Conservation (phyloP, 2,329 filamentous ascomycete species). For the Lasiodiplodia sp. region DNA sequence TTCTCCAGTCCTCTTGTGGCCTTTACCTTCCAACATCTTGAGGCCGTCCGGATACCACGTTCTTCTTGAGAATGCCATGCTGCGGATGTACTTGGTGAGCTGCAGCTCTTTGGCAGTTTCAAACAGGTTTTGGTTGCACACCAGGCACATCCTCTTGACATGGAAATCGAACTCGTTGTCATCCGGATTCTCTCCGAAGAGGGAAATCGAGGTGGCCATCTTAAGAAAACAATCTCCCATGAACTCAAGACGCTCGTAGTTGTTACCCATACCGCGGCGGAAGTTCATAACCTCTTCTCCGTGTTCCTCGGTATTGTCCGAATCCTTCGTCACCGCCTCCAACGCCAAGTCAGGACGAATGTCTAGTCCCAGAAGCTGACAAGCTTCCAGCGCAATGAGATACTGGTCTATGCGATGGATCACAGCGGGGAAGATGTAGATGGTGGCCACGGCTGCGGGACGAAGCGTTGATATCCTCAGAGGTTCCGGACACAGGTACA, state of each 20-base stretch:
- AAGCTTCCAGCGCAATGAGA: constrained; percentile 80
- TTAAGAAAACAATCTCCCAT: constrained; percentile 94
- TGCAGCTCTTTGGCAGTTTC: constrained; percentile 73
- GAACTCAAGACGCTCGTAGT: constrained; percentile 94
- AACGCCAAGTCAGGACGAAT: constrained; percentile 75
- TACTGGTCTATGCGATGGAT: constrained; percentile 84
- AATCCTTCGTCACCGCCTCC: constrained; percentile 92
- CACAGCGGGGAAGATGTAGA: constrained; percentile 80
- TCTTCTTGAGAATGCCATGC: constrained; percentile 75
- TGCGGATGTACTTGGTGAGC: constrained; percentile 79
- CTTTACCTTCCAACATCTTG: constrained; percentile 75
- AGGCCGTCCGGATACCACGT: constrained; percentile 89
- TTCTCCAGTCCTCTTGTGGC: constrained; percentile 54
- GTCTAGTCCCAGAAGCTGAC: constrained; percentile 67
- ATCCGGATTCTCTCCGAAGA: constrained; percentile 78
- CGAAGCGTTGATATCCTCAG: constrained; percentile 79
- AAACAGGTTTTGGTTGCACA: constrained; percentile 92
- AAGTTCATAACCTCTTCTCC: constrained; percentile 72
- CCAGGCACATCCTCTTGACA: constrained; percentile 85
- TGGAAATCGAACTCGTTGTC: constrained; percentile 88
- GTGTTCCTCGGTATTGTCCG: constrained; percentile 80
- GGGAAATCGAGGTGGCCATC: constrained; percentile 89
- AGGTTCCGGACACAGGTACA: constrained; percentile 78
- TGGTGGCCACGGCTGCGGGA: constrained; percentile 72
- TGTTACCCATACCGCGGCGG: constrained; percentile 86